These are phyloP conservation scores for Schizothecium vesticola DNA, from an alignment of 495 filamentous ascomycete species.

Conservation along the genomic window DNA sequence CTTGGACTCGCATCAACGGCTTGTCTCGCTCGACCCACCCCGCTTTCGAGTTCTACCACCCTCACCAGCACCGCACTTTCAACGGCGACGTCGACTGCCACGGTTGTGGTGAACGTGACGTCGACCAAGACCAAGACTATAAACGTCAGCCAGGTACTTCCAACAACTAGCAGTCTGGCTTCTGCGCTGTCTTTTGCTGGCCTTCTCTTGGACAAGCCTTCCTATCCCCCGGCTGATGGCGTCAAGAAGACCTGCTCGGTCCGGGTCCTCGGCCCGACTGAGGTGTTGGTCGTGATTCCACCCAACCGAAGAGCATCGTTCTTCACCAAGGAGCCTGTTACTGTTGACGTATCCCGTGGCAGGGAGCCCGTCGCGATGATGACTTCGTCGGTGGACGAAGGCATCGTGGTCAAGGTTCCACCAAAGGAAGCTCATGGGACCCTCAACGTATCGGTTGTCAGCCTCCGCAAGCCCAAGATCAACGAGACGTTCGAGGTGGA, in stretches of 20 bases:
- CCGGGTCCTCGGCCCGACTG: constrained; percentile 29
- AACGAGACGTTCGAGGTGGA: constrained; percentile 43
- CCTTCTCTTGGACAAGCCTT: constrained; percentile 35
- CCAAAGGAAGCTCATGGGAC: constrained; percentile 37
- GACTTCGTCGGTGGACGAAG: constrained; percentile 39
- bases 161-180: constrained; percentile 37
- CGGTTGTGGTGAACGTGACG: constrained; percentile 16
- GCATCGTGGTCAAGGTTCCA: constrained; percentile 39
- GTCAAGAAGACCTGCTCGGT: constrained; percentile 34
- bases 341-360: constrained; percentile 40
- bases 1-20: constrained; percentile 12
- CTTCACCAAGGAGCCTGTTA: constrained; percentile 38
- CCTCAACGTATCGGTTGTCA: constrained; percentile 40
- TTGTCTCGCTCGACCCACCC: constrained; percentile 1
- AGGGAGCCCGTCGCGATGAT: constrained; percentile 34
- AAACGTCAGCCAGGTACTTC: constrained; percentile 35
- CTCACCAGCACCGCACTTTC: neutral
- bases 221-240: constrained; percentile 17
- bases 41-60: constrained; percentile 12
- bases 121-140: constrained; percentile 8
- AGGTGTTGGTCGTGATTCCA: constrained; percentile 38
- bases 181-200: constrained; percentile 33
- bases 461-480: constrained; percentile 38
- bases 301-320: constrained; percentile 33
- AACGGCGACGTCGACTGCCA: constrained; percentile 28